Percentiles rank a stretch among this genome's conserved stretches.
Evolutionary conservation across 352 stramenopile genomes (phyloP).

Genomic region (Phytophthora cactorum): DNA sequence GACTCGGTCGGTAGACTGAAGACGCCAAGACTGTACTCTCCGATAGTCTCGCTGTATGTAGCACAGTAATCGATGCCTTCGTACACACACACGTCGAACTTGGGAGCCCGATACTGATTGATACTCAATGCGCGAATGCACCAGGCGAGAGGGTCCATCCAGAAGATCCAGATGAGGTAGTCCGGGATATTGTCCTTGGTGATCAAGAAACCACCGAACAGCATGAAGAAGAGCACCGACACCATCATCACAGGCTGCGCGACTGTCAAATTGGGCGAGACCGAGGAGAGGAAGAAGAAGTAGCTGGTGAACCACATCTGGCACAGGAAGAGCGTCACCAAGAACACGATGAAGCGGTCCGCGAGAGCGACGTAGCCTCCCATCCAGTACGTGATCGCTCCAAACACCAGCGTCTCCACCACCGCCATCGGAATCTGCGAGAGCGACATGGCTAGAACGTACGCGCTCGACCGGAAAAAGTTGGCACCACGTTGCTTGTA

Average conservation of each 20-base stretch:
- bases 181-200: constrained; percentile 58
- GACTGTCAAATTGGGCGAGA: constrained; percentile 52
- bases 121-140: constrained; percentile 59
- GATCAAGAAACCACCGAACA: constrained; percentile 76
- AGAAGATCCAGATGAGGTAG: constrained; percentile 77
- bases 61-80: constrained; percentile 58
- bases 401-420: constrained; percentile 84
- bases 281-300: constrained; percentile 68
- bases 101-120: constrained; percentile 58
- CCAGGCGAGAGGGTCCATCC: constrained; percentile 76
- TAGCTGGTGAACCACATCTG: constrained; percentile 73
- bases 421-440: constrained; percentile 57
- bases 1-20: constrained; percentile 54
- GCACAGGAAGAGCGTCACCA: constrained; percentile 64
- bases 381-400: constrained; percentile 90
- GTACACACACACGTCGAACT: constrained; percentile 59
- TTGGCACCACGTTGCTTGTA: constrained; percentile 91
- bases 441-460: constrained; percentile 68
- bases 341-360: constrained; percentile 58
- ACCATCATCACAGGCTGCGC: constrained; percentile 71
- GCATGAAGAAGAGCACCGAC: constrained; percentile 61
- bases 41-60: constrained; percentile 32
- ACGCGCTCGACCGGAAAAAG: constrained; percentile 87
- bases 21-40: constrained; percentile 49
- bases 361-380: constrained; percentile 62